Percentiles rank a stretch among this genome's conserved stretches.
These are phyloP conservation scores for Hortiboletus rubellus DNA, from an alignment of 1,284 basidiomycete genomes.

Conservation along the genomic window DNA sequence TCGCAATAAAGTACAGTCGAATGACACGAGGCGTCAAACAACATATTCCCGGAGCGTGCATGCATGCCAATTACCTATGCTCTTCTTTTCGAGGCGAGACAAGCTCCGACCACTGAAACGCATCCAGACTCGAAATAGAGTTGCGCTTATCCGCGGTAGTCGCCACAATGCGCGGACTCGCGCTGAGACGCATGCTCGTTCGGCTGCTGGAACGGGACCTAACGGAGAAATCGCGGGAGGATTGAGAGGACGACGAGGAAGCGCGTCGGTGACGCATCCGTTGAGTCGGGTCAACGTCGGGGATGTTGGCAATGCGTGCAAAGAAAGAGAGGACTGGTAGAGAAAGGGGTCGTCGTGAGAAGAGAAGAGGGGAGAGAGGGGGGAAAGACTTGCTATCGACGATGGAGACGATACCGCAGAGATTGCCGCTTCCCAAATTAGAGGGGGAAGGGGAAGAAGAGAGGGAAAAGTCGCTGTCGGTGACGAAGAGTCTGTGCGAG, in stretches of 20 bases:
- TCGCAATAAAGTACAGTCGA: constrained; percentile 9
- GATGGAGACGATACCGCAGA: constrained; percentile 73
- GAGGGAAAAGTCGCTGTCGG: constrained; percentile 48
- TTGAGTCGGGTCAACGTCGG: constrained; percentile 67
- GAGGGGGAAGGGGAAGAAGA: constrained; percentile 47
- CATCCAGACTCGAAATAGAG: constrained; percentile 33
- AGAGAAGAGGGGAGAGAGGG: neutral
- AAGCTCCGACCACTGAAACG: constrained; percentile 36
- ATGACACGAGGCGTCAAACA: constrained; percentile 43
- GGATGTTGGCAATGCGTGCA: constrained; percentile 66
- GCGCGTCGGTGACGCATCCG: constrained; percentile 74
- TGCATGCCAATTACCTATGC: constrained; percentile 13
- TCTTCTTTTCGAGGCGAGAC: constrained; percentile 35
- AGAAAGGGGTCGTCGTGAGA: neutral
- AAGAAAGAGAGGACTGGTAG: constrained; percentile 69
- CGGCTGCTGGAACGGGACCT: constrained; percentile 51
- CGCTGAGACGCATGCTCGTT: constrained; percentile 46
- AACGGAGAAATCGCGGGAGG: constrained; percentile 31
- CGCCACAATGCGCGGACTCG: constrained; percentile 38
- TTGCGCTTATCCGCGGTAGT: constrained; percentile 35
- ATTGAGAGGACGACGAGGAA: constrained; percentile 61
- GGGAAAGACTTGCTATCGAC: constrained; percentile 60
- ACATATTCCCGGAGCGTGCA: neutral
- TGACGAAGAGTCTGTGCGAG: constrained; percentile 75
- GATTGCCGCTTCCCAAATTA: constrained; percentile 42